These are phyloP conservation scores for Cladosporium oxysporum DNA, from an alignment of 2,329 filamentous ascomycete species.

Conservation along the genomic window DNA sequence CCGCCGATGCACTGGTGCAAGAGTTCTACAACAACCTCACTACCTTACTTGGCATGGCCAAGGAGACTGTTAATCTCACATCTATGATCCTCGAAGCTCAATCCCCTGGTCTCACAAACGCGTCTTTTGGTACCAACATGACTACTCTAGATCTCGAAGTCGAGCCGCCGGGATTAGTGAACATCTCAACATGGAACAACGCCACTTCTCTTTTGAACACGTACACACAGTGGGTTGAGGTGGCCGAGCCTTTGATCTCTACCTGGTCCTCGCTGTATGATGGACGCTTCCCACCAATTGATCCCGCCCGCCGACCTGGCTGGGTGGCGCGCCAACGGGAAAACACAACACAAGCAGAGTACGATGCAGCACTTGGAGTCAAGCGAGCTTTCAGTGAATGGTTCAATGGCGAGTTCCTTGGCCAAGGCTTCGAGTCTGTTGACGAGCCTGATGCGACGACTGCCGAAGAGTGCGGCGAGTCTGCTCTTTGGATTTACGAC, in stretches of 20 bases:
- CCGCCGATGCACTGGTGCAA: slow-evolving; percentile 43
- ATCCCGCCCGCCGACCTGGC: slow-evolving; percentile 37
- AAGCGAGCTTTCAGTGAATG: slow-evolving; percentile 31
- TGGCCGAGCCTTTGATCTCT: slow-evolving; percentile 38
- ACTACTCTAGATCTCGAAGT: slow-evolving; percentile 37
- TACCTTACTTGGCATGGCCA: slow-evolving; percentile 40
- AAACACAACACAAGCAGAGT: slow-evolving; percentile 21
- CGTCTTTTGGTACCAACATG: slow-evolving; percentile 34
- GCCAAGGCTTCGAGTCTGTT: not conserved
- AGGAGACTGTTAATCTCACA: slow-evolving; percentile 32
- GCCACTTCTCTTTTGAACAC: slow-evolving; percentile 38
- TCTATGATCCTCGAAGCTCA: not conserved
- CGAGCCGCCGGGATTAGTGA: slow-evolving; percentile 32
- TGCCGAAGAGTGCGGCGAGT: slow-evolving; percentile 43
- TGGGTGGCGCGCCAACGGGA: slow-evolving; percentile 36
- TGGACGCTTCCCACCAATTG: slow-evolving; percentile 44
- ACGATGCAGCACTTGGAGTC: slow-evolving; percentile 29
- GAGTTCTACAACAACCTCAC: slow-evolving; percentile 41
- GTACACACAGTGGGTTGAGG: slow-evolving; percentile 38
- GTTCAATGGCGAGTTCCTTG: slow-evolving; percentile 3
- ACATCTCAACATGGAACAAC: slow-evolving; percentile 35
- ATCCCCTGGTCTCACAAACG: not conserved
- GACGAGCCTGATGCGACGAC: not conserved
- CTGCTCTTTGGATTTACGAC: slow-evolving; percentile 43
- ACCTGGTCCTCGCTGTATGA: slow-evolving; percentile 39